phyloP scores from a whole-genome alignment of 1,284 basidiomycete species.

The Xanthoconium separans region DNA sequence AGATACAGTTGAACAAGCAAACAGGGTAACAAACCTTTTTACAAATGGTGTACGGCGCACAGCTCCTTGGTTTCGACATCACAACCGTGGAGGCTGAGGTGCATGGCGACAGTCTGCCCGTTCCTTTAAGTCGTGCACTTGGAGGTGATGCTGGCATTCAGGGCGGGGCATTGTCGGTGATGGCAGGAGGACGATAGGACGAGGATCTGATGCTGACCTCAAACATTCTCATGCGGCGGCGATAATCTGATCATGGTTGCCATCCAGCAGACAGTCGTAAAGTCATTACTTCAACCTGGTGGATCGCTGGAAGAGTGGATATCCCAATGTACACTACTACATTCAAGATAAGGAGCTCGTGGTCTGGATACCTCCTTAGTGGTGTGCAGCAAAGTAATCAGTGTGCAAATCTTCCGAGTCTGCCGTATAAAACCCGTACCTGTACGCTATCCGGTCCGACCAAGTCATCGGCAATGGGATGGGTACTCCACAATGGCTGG shows the following conservation, averaged over 20 bases:
- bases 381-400: too few species aligned
- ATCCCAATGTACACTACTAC: too few species aligned
- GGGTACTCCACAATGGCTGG: too few species aligned
- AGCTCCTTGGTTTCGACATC: constrained; percentile 84
- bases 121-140: constrained; percentile 86
- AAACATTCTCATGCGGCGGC: constrained; percentile 30
- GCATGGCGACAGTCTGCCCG: constrained; percentile 82
- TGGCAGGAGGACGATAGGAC: constrained; percentile 52
- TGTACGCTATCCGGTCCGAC: too few species aligned
- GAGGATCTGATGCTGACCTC: constrained; percentile 39
- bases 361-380: too few species aligned
- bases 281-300: too few species aligned
- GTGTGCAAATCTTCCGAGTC: too few species aligned
- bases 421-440: too few species aligned
- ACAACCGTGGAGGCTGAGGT: constrained; percentile 83
- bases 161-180: constrained; percentile 67
- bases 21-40: constrained; percentile 70
- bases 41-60: constrained; percentile 89
- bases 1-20: not conserved
- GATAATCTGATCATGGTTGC: constrained; percentile 7
- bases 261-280: too few species aligned
- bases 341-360: too few species aligned
- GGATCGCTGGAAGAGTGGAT: too few species aligned
- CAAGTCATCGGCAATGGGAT: too few species aligned
- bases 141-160: constrained; percentile 85